Conservation (phyloP, 1,284 basidiomycete species). For the Leccinum griseonigrum region DNA sequence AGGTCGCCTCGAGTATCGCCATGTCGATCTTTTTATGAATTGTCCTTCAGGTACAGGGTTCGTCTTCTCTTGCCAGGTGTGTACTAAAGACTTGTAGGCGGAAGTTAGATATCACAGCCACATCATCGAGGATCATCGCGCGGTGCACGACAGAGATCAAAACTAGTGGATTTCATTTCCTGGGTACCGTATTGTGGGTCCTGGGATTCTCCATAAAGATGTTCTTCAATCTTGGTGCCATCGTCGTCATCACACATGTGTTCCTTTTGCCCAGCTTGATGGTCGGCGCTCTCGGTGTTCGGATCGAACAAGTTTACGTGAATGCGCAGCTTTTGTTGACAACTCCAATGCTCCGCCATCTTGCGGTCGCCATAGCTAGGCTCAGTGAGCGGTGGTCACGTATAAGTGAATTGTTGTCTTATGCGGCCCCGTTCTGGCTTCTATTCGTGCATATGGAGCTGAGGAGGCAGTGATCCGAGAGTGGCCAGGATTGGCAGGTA, state of each 20-base stretch:
- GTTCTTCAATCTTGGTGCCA: neutral
- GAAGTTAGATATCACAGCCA: neutral
- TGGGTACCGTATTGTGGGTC: neutral
- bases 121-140: neutral
- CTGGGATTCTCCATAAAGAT: neutral
- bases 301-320: constrained; percentile 4
- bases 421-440: neutral
- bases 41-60: neutral
- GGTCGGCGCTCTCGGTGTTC: too few relatives aligned
- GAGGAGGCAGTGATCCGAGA: neutral
- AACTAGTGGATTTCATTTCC: neutral
- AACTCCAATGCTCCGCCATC: constrained; percentile 45
- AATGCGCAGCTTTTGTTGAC: constrained; percentile 47
- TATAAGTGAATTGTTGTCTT: neutral
- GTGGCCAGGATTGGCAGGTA: constrained; percentile 1
- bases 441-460: neutral
- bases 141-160: constrained; percentile 1
- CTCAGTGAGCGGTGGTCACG: constrained; percentile 49
- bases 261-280: too few relatives aligned
- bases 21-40: neutral
- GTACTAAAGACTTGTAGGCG: neutral
- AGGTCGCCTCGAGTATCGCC: neutral
- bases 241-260: too few relatives aligned
- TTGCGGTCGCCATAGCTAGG: constrained; percentile 40
- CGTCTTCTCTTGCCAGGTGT: neutral